Evolutionary conservation across 257 asterid genomes (phyloP), one percentile per base, ranked within the genome.

Genomic region (Lavandula angustifolia): DNA sequence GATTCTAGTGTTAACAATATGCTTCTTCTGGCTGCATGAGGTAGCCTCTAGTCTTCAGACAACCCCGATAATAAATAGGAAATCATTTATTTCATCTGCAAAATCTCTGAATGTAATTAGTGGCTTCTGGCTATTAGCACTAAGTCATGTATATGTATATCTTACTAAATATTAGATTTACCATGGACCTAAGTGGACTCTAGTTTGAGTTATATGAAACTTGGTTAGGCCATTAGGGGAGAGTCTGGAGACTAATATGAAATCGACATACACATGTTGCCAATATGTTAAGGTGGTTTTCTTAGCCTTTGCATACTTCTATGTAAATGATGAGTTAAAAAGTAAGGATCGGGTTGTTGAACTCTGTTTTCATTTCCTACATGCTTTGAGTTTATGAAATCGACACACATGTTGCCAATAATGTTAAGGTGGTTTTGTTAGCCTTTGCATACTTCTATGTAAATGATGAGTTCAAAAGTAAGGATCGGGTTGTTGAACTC

Each of bases 321-420:
- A 9, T 51, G 7, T 9, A 9, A 27, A 11, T 40, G 32, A 46
- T 12, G 56, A 37, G 60, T 54, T 40, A 10, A 32, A 42, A 44
- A 9, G n/a, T 62, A 31, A 6, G 58, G 41, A 32, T 17, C 14
- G 32, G 38, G 53, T 22, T 27, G n/a, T 54, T n/a, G 35, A 41
- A 62, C 54, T 44, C 76, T 54, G 9, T 52, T 33, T 56, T 46
- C 9, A 34, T 37, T 51, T 46, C 55, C 40, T 40, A 29, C 9
- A 9, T 74, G 31, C 44, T 47, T 22, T 34, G 32, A 62, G 22
- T 44, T 58, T n/a, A 18, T 71, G 51, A 34, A 64, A 40, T 63
- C 32, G 44, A 46, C 33, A 22, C 18, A 16, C 44, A 27, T 14
- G 62, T 50, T 48, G 50, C 56, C 42, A 43, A 12, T 52, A 31